These are phyloP conservation scores for Pseudocercospora pini-densiflorae DNA, from an alignment of 2,329 filamentous ascomycete species.

Conservation along the genomic window DNA sequence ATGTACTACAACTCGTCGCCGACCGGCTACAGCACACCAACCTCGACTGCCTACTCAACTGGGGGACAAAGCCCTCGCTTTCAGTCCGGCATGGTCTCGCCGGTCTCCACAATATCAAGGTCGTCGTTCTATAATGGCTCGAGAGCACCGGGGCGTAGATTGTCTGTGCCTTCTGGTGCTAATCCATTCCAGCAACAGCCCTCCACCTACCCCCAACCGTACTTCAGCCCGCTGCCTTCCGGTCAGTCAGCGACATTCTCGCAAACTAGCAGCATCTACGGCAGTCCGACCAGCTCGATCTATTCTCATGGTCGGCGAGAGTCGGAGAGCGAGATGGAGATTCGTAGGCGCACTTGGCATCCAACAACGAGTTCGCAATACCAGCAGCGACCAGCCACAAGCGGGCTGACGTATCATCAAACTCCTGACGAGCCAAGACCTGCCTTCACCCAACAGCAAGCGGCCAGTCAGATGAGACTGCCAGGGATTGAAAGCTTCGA, in stretches of 20 bases:
- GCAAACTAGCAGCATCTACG: slow-evolving; percentile 64
- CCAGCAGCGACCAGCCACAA: slow-evolving; percentile 66
- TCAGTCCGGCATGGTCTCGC: slow-evolving; percentile 71
- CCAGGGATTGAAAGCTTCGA: slow-evolving; percentile 94
- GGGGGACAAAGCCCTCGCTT: slow-evolving; percentile 78
- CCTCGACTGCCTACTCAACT: slow-evolving; percentile 79
- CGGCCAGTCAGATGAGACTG: slow-evolving; percentile 66
- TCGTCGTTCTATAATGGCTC: slow-evolving; percentile 75
- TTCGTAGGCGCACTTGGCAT: slow-evolving; percentile 88
- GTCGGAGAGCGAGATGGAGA: slow-evolving; percentile 73
- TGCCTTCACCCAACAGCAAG: slow-evolving; percentile 58
- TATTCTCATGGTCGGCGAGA: slow-evolving; percentile 69
- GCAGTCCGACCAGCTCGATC: slow-evolving; percentile 68
- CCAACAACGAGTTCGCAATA: slow-evolving; percentile 71
- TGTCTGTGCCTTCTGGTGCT: slow-evolving; percentile 78
- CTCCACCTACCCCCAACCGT: slow-evolving; percentile 59
- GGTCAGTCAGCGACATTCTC: slow-evolving; percentile 60
- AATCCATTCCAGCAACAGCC: slow-evolving; percentile 74
- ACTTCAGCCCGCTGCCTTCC: slow-evolving; percentile 60
- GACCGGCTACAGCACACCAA: slow-evolving; percentile 78
- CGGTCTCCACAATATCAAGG: slow-evolving; percentile 69
- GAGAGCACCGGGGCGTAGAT: slow-evolving; percentile 69
- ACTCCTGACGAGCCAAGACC: slow-evolving; percentile 68
- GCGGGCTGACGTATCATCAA: slow-evolving; percentile 75
- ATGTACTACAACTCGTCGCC: slow-evolving; percentile 71